These are phyloP conservation scores for Backusella luteola DNA, from an alignment of 192 early-diverging fungal genomes.

Conservation along the genomic window DNA sequence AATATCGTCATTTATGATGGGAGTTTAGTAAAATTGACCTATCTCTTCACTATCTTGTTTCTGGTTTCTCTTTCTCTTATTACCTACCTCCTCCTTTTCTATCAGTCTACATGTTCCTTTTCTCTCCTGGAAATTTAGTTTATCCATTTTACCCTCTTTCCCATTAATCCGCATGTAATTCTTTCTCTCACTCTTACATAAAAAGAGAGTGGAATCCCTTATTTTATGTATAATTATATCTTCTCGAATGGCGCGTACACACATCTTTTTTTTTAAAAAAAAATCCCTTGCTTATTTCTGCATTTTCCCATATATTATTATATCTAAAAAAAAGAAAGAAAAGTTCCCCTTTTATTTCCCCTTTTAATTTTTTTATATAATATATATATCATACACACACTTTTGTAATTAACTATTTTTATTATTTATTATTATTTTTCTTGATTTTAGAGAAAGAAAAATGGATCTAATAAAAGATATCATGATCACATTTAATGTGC, in stretches of 20 bases:
- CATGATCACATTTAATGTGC: not conserved
- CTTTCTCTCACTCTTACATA: not conserved
- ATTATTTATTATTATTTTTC: not conserved
- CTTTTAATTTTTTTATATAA: not conserved
- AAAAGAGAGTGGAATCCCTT: not conserved
- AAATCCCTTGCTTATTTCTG: no score
- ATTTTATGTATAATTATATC: not conserved
- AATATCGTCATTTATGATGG: conserved; percentile 4
- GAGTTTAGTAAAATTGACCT: not conserved
- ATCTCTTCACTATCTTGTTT: not conserved
- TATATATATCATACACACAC: not conserved
- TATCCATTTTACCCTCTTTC: not conserved
- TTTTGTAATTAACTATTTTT: not conserved
- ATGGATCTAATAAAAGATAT: conserved; percentile 2
- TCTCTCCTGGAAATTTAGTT: not conserved
- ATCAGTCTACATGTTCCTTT: not conserved
- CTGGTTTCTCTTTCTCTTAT: not conserved
- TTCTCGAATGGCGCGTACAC: not conserved
- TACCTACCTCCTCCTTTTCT: not conserved
- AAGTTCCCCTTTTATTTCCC: not conserved
- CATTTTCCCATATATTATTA: no score
- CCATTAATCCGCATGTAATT: conserved; percentile 1
- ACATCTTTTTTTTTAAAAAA: not conserved
- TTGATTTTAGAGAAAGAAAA: not conserved
- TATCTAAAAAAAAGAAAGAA: not conserved